A percentile compares a stretch with the other conserved stretches of the same genome.
Conservation (phyloP, 2,329 filamentous ascomycete genomes). For the Ciborinia camelliae region DNA sequence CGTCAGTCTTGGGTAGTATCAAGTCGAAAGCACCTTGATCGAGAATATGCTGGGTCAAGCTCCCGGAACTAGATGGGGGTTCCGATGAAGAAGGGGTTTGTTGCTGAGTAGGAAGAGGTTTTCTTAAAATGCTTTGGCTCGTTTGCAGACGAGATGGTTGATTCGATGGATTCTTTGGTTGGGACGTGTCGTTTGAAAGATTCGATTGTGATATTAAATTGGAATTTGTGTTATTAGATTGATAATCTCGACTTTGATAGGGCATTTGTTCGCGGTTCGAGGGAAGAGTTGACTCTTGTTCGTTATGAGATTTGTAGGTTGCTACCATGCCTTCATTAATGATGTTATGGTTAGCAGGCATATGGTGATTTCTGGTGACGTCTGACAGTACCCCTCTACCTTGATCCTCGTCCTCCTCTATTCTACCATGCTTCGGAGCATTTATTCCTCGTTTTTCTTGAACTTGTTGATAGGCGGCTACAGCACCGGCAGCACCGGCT, state of each 20-base stretch:
- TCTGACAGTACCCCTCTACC: conserved; percentile 41
- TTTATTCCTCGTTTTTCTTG: conserved; percentile 28
- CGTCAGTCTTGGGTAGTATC: conserved; percentile 25
- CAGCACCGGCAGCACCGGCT: conserved; percentile 61
- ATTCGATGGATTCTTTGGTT: neutral
- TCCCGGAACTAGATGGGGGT: conserved; percentile 41
- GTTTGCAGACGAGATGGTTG: conserved; percentile 38
- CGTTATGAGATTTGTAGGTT: conserved; percentile 25
- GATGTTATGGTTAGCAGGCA: conserved; percentile 37
- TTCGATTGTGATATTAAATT: conserved; percentile 26
- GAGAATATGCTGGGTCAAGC: conserved; percentile 43
- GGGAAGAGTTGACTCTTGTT: conserved; percentile 10
- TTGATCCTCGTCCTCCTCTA: conserved; percentile 38
- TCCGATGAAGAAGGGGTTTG: conserved; percentile 40
- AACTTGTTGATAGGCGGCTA: conserved; percentile 42
- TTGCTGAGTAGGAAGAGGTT: conserved; percentile 48
- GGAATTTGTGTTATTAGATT: neutral
- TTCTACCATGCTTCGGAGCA: conserved; percentile 26
- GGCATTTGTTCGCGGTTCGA: conserved; percentile 22
- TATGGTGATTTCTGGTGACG: conserved; percentile 36
- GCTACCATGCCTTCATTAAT: conserved; percentile 39
- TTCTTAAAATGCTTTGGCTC: conserved; percentile 45
- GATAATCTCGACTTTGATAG: conserved; percentile 21
- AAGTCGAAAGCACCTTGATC: conserved; percentile 49
- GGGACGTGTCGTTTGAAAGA: conserved; percentile 18